phyloP scores from a whole-genome alignment of 805 yeast genomes.

The Saturnispora kantuleensis region DNA sequence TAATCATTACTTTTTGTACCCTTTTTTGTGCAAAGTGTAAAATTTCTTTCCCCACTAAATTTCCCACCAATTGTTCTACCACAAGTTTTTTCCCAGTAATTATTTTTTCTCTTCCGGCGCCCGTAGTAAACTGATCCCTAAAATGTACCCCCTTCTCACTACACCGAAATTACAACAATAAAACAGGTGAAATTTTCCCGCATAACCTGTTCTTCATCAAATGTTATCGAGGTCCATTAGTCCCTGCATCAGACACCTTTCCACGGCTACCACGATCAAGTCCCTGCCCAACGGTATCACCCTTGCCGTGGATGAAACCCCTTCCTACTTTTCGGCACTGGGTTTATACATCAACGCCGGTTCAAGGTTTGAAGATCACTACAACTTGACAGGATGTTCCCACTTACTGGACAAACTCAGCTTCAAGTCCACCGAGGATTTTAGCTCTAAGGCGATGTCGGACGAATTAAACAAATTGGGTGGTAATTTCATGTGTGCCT shows the following conservation, averaged over 20 bases:
- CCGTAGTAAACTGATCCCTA: not conserved
- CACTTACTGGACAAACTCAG: conserved; percentile 84
- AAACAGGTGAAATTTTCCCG: not conserved
- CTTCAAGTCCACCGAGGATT: conserved; percentile 56
- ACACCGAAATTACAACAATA: too few relatives aligned
- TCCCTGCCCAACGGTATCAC: conserved; percentile 66
- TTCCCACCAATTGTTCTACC: too few relatives aligned
- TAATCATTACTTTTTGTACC: too few relatives aligned
- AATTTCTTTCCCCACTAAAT: too few relatives aligned
- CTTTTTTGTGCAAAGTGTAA: too few relatives aligned
- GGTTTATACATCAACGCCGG: conserved; percentile 91
- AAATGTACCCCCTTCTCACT: too few relatives aligned
- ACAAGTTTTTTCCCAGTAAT: not conserved
- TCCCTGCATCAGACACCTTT: not conserved
- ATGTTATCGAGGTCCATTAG: too few relatives aligned
- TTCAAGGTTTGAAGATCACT: conserved; percentile 62
- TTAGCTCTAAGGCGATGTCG: conserved; percentile 59
- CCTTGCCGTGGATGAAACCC: conserved; percentile 75
- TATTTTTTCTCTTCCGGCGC: not conserved
- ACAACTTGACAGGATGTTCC: conserved; percentile 56
- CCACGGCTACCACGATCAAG: conserved; percentile 17
- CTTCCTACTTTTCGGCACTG: conserved; percentile 85
- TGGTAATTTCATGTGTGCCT: conserved; percentile 89
- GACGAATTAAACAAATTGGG: conserved; percentile 71
- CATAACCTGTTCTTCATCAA: not conserved